Percentiles rank a stretch among this genome's conserved stretches.
phyloP scores from a whole-genome alignment of 2,329 filamentous ascomycete species.

The Chrysoporthe puriensis region DNA sequence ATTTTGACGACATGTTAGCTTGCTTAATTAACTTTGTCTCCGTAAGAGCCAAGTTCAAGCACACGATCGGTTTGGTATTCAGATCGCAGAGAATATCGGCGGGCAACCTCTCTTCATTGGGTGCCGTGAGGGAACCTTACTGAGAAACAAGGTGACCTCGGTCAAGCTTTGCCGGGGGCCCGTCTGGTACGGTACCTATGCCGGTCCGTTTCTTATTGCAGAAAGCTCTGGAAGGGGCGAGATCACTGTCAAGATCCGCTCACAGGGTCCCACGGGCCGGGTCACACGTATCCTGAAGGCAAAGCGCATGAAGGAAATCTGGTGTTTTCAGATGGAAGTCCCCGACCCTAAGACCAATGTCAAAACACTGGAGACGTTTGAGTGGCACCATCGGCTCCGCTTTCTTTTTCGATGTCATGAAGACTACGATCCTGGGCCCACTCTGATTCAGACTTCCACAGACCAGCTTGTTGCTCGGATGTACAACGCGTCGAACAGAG shows the following conservation, averaged over 20 bases:
- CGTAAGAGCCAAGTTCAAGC: neutral
- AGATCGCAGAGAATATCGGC: neutral
- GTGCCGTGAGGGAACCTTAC: neutral
- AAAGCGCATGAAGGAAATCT: neutral
- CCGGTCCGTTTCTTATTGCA: slow-evolving; percentile 15
- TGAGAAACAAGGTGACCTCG: slow-evolving; percentile 1
- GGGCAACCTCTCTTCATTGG: slow-evolving; percentile 13
- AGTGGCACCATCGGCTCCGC: slow-evolving; percentile 1
- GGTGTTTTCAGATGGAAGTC: slow-evolving; percentile 8
- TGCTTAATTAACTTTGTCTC: slow-evolving; percentile 6
- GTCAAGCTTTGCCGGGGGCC: slow-evolving; percentile 14
- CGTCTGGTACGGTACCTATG: slow-evolving; percentile 17
- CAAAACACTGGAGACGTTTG: slow-evolving; percentile 9
- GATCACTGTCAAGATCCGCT: neutral
- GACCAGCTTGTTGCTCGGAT: slow-evolving; percentile 10
- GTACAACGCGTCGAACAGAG: neutral
- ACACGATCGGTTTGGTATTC: neutral
- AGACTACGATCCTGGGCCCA: neutral
- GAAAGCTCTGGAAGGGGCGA: neutral
- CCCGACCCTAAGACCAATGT: neutral
- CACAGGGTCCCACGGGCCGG: neutral
- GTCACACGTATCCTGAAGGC: neutral
- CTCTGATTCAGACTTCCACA: slow-evolving; percentile 11
- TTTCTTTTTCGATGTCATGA: neutral
- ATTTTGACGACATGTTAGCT: slow-evolving; percentile 6